phyloP scores from a whole-genome alignment of 495 filamentous ascomycete species.

The Astrothelium subdiscretum region DNA sequence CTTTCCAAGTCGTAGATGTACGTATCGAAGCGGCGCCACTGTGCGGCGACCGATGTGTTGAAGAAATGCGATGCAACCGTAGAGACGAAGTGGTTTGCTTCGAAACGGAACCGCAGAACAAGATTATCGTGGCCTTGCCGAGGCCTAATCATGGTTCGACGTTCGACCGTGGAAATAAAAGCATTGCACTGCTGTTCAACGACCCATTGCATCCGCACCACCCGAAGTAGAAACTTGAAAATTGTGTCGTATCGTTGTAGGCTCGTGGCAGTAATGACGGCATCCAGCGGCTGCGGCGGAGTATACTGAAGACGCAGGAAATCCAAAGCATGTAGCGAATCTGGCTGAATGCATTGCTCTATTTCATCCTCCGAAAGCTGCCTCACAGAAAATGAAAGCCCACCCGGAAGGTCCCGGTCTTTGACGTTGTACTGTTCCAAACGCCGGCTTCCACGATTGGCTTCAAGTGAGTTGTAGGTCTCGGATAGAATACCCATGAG shows the following conservation, averaged over 20 bases:
- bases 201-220: slow-evolving; percentile 70
- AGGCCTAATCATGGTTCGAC: slow-evolving; percentile 23
- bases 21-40: slow-evolving; percentile 57
- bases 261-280: slow-evolving; percentile 54
- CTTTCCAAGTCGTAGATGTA: slow-evolving; percentile 53
- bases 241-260: slow-evolving; percentile 73
- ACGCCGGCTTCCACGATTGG: slow-evolving; percentile 3
- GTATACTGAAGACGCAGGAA: slow-evolving; percentile 82
- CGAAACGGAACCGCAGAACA: slow-evolving; percentile 53
- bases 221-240: slow-evolving; percentile 65
- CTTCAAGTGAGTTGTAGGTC: slow-evolving; percentile 39
- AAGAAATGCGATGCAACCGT: slow-evolving; percentile 63
- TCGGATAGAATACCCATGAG: slow-evolving; percentile 80
- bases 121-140: slow-evolving; percentile 26
- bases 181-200: slow-evolving; percentile 48
- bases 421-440: slow-evolving; percentile 16
- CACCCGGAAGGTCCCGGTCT: slow-evolving; percentile 54
- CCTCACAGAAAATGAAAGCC: slow-evolving; percentile 78
- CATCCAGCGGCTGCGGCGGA: slow-evolving; percentile 58
- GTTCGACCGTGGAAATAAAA: slow-evolving; percentile 28
- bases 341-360: slow-evolving; percentile 63
- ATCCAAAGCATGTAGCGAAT: slow-evolving; percentile 74
- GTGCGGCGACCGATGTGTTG: slow-evolving; percentile 56
- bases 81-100: slow-evolving; percentile 66
- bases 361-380: slow-evolving; percentile 66